Percentiles rank a stretch among this genome's conserved stretches.
Conservation (phyloP, 495 filamentous ascomycete species). For the Bacidia gigantensis region DNA sequence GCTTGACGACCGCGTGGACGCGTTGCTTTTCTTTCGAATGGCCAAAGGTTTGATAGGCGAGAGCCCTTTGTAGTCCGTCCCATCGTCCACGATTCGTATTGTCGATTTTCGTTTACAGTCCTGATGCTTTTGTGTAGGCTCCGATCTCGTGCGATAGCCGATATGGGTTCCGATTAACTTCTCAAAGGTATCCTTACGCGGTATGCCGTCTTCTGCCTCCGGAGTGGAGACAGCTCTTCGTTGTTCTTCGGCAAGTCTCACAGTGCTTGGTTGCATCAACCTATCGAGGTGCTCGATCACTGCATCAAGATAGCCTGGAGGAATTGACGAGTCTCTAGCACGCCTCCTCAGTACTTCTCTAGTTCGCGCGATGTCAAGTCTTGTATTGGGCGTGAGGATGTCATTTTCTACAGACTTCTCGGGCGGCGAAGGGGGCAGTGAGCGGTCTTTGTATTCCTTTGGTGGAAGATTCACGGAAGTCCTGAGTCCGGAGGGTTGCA, state of each 20-base stretch:
- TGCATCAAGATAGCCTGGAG: conserved; percentile 38
- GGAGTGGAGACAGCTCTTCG: conserved; percentile 44
- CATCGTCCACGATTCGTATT: conserved; percentile 34
- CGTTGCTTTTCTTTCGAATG: conserved; percentile 37
- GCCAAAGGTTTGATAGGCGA: conserved; percentile 34
- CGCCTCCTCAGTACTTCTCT: conserved; percentile 40
- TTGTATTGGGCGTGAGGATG: conserved; percentile 33
- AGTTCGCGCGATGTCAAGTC: conserved; percentile 41
- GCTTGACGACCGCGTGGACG: conserved; percentile 16
- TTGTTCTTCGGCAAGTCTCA: conserved; percentile 19
- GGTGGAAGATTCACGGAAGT: neutral
- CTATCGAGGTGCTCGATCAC: conserved; percentile 49
- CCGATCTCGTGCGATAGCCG: conserved; percentile 14
- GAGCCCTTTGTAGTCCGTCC: conserved; percentile 8
- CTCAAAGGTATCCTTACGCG: conserved; percentile 18
- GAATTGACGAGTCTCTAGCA: conserved; percentile 26
- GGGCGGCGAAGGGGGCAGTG: conserved; percentile 14
- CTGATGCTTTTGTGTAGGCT: conserved; percentile 10
- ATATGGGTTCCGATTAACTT: conserved; percentile 11
- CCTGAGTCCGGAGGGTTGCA: neutral
- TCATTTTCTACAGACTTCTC: conserved; percentile 15
- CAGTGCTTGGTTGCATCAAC: conserved; percentile 38
- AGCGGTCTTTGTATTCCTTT: conserved; percentile 11
- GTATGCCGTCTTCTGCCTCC: conserved; percentile 20
- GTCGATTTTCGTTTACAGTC: conserved; percentile 18